Evolutionary conservation across 495 filamentous ascomycete species (phyloP), one percentile per base, ranked within the genome.

Genomic region (Annulohypoxylon stygium): DNA sequence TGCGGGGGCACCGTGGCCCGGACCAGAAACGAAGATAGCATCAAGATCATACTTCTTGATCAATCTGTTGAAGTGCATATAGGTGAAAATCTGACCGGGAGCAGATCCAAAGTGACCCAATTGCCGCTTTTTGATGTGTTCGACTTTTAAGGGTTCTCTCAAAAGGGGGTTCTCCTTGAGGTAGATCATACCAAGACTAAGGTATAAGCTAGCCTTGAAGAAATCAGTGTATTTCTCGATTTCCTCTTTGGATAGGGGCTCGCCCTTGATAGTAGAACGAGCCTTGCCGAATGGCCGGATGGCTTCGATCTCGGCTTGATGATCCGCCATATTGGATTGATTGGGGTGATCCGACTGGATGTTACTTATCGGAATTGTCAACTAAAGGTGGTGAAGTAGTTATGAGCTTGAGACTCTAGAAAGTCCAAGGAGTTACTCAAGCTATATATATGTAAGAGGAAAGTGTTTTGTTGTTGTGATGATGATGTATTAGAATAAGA

Each of bases 81-180:
- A 92, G 30, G 90, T 91, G 80, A 93, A 92, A 33, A 88, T 88
- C 77, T 92, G 91, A 33, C 90, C 91, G 14, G 91, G 89, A 58
- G 91, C 90, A 6, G 89, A 91, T 61, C 91, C 91, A 85, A 91
- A 93, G 76, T 93, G 91, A 26, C 91, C 91, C 6, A 93, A 83
- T 2, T 92, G 83, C 25, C 91, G 88, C 41, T 85, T 84, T 75
- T 93, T 93, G 78, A 93, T 82, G 75, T 92, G 87, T 57, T 90
- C 86, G 8, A 83, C 76, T 61, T 86, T 85, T 53, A 93, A 81
- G 0, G 90, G 88, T 70, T 91, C 88, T 60, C 82, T 84, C 18
- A 93, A 86, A 3, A 93, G 85, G 5, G 89, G 87, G 69, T 93
- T 93, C 14, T 90, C 83, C 59, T 85, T 86, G 11, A 93, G 87